Evolutionary conservation across 306 rosid species (phyloP).

Genomic region (Cucurbita maxima): DNA sequence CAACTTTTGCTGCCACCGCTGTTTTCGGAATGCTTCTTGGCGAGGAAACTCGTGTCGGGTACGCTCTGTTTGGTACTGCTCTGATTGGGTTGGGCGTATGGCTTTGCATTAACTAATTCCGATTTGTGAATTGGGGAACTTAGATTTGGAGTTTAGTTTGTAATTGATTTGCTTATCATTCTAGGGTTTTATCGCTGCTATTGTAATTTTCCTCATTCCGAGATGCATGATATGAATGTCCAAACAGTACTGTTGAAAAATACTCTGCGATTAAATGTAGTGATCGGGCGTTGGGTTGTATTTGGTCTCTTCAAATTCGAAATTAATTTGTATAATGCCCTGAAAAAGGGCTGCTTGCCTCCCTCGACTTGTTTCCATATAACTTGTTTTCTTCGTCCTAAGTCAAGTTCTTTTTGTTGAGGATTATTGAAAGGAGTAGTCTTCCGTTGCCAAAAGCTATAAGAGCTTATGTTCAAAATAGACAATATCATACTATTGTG

Average conservation of each 20-base stretch:
- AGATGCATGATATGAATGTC: not conserved
- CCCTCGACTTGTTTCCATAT: not conserved
- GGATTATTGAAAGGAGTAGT: no score
- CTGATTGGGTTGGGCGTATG: conserved; percentile 61
- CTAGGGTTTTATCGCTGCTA: no score
- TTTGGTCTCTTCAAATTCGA: not conserved
- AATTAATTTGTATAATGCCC: not conserved
- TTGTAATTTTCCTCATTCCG: not conserved
- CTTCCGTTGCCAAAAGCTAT: no score
- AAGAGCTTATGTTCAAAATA: no score
- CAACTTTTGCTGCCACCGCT: conserved; percentile 82
- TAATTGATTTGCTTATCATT: not conserved
- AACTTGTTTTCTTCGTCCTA: not conserved
- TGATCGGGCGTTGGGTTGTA: not conserved
- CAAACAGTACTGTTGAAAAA: not conserved
- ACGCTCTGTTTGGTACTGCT: conserved; percentile 54
- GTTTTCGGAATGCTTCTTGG: conserved; percentile 54
- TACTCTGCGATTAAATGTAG: not conserved
- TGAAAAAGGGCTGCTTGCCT: not conserved
- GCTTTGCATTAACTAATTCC: conserved; percentile 35
- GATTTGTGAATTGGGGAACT: not conserved
- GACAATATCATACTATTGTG: no score
- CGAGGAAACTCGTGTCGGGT: conserved; percentile 40
- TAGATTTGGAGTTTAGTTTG: not conserved
- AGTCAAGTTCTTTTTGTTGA: no score